phyloP scores from a whole-genome alignment of 257 asterid species.

The Przewalskia tangutica region DNA sequence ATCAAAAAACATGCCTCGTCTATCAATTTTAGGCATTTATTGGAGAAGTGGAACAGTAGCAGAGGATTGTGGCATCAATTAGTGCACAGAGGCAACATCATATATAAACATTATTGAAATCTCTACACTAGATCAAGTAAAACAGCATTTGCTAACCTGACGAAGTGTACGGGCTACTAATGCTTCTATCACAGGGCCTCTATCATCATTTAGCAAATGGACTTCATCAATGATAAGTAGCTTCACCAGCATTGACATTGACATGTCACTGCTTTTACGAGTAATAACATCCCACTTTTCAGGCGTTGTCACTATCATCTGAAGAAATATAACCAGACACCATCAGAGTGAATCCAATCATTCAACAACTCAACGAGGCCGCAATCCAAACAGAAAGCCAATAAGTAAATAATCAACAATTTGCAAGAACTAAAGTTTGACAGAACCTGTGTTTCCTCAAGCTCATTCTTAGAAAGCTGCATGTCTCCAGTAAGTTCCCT shows the following conservation, averaged over 20 bases:
- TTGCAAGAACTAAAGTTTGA: conserved; percentile 35
- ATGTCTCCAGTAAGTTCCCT: conserved; percentile 98
- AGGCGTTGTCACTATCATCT: conserved; percentile 99
- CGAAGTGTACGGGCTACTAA: conserved; percentile 99
- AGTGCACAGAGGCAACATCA: background rate
- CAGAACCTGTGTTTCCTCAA: conserved; percentile 86
- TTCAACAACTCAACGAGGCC: background rate
- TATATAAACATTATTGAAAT: background rate
- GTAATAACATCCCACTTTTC: conserved; percentile 99
- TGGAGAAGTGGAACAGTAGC: background rate
- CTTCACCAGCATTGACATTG: conserved; percentile 96
- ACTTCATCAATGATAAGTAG: conserved; percentile 98
- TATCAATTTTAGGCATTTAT: background rate
- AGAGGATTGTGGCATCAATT: background rate
- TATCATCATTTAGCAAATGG: conserved; percentile 89
- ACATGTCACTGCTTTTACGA: conserved; percentile 98
- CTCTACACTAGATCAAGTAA: background rate
- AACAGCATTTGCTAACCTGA: conserved; percentile 45
- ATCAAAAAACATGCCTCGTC: background rate
- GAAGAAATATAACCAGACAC: conserved; percentile 16
- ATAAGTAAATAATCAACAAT: conserved; percentile 4
- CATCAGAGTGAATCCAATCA: background rate
- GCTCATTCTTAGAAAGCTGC: conserved; percentile 92
- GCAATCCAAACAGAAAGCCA: background rate
- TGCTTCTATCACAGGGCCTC: conserved; percentile 98